Conservation (phyloP, 1,284 basidiomycete genomes). For the Dichomitus squalens region DNA sequence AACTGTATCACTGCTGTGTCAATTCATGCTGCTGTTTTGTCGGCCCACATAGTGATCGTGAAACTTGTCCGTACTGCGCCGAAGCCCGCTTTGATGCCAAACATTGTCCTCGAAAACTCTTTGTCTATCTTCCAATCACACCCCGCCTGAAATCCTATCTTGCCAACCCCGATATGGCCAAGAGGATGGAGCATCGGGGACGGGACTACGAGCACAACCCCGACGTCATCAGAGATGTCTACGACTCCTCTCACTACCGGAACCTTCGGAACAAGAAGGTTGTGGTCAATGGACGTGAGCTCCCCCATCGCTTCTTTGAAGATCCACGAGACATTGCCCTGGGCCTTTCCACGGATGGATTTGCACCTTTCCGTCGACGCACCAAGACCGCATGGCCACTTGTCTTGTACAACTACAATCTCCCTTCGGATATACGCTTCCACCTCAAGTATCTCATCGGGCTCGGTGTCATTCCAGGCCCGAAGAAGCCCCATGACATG, state of each 20-base stretch:
- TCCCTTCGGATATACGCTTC: slow-evolving; percentile 36
- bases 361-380: slow-evolving; percentile 39
- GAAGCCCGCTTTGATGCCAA: slow-evolving; percentile 23
- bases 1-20: slow-evolving; percentile 39
- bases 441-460: slow-evolving; percentile 35
- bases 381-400: slow-evolving; percentile 45
- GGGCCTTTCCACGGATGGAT: slow-evolving; percentile 37
- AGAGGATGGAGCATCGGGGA: slow-evolving; percentile 26
- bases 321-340: slow-evolving; percentile 33
- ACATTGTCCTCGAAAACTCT: slow-evolving; percentile 18
- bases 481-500: slow-evolving; percentile 41
- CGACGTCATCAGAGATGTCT: slow-evolving; percentile 13
- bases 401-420: slow-evolving; percentile 42
- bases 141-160: slow-evolving; percentile 16
- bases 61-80: slow-evolving; percentile 37
- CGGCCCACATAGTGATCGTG: slow-evolving; percentile 27
- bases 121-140: slow-evolving; percentile 22
- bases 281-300: background rate
- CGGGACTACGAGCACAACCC: slow-evolving; percentile 2
- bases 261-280: background rate
- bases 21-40: slow-evolving; percentile 39
- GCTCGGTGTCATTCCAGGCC: slow-evolving; percentile 45
- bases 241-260: background rate
- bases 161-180: slow-evolving; percentile 8
- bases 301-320: slow-evolving; percentile 24